phyloP scores from a whole-genome alignment of 1,139 yeast genomes.

The Protomyces arabidopsidicola region DNA sequence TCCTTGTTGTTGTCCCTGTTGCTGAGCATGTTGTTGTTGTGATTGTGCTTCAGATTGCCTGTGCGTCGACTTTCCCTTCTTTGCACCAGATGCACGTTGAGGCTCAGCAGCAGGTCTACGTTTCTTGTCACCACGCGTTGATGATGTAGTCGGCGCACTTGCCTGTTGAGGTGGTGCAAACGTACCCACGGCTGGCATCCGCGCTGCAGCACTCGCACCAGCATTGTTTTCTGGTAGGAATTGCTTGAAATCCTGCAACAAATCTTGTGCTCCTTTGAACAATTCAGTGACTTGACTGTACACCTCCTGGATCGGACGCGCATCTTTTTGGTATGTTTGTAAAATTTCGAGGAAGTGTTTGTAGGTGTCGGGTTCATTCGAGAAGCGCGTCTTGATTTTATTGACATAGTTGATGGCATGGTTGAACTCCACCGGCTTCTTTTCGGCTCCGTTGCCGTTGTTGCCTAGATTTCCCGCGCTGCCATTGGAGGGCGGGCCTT shows the following conservation, averaged over 20 bases:
- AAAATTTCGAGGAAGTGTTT: slow-evolving; percentile 89
- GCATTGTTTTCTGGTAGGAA: slow-evolving; percentile 72
- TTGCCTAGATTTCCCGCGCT: neutral
- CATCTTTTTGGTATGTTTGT: slow-evolving; percentile 94
- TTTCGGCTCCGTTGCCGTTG: slow-evolving; percentile 21
- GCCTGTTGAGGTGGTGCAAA: slow-evolving; percentile 66
- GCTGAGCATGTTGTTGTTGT: slow-evolving; percentile 1
- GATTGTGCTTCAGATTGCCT: slow-evolving; percentile 5
- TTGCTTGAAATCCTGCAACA: slow-evolving; percentile 88
- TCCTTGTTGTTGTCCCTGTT: neutral
- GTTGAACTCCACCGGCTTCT: slow-evolving; percentile 83
- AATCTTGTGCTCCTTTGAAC: slow-evolving; percentile 89
- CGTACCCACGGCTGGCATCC: slow-evolving; percentile 88
- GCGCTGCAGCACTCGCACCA: slow-evolving; percentile 32
- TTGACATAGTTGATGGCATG: slow-evolving; percentile 96
- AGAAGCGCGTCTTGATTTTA: slow-evolving; percentile 88
- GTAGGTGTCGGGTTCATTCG: slow-evolving; percentile 91
- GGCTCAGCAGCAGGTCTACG: slow-evolving; percentile 11
- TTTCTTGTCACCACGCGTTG: slow-evolving; percentile 12
- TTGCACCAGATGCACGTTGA: slow-evolving; percentile 28
- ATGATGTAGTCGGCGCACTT: slow-evolving; percentile 29
- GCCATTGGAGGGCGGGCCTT: slow-evolving; percentile 10
- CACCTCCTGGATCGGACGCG: slow-evolving; percentile 89
- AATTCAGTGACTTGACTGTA: slow-evolving; percentile 85
- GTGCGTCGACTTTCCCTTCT: slow-evolving; percentile 31